A percentile compares a stretch with the other conserved stretches of the same genome.
These are phyloP conservation scores for Brettanomyces anomalus DNA, from an alignment of 805 yeast genomes.

Conservation along the genomic window DNA sequence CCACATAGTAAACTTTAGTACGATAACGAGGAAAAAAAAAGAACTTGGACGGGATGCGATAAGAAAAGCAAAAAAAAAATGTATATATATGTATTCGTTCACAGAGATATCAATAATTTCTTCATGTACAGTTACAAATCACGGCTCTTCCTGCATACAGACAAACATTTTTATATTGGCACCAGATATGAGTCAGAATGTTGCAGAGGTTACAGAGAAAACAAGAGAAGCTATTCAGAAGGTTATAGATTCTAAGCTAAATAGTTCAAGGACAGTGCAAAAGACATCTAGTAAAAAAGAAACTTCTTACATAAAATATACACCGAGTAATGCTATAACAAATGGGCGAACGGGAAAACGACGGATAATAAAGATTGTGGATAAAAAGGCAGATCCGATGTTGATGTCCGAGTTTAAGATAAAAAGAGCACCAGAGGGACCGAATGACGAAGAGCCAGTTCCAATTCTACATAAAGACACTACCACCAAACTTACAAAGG, in stretches of 20 bases:
- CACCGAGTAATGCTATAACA: constrained; percentile 20
- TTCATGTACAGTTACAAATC: no score
- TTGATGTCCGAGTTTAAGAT: constrained; percentile 71
- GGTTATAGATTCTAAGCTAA: constrained; percentile 36
- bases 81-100: no score
- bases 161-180: no score
- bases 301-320: constrained; percentile 37
- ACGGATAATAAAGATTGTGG: constrained; percentile 56
- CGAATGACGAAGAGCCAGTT: constrained; percentile 41
- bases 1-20: no score
- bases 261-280: constrained; percentile 21
- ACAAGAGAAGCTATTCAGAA: constrained; percentile 50
- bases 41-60: background rate
- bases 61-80: background rate
- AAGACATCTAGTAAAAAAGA: constrained; percentile 5
- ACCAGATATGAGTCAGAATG: background rate
- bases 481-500: constrained; percentile 49
- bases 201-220: constrained; percentile 33
- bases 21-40: background rate
- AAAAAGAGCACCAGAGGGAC: constrained; percentile 62
- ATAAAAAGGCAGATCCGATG: constrained; percentile 71
- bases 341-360: constrained; percentile 23
- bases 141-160: no score
- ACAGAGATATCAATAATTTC: no score
- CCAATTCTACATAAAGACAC: constrained; percentile 61